Base-by-base conservation (phyloP, 768 basidiomycete species). In the Leucocoprinus sp. region DNA sequence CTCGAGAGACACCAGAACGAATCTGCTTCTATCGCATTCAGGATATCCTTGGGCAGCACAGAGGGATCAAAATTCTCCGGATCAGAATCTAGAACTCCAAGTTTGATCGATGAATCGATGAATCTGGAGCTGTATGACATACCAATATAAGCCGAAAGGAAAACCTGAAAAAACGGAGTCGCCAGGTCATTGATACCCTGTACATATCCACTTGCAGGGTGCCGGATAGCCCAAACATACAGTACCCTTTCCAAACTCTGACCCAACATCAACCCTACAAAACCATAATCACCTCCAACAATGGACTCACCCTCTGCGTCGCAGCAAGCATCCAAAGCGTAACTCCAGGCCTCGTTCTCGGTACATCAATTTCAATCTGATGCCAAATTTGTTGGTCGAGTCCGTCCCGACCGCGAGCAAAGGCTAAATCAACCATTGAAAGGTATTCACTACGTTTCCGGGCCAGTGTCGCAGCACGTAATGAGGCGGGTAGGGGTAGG, bases 161-260 rank as follows among this genome's bases (percentile, higher is more conserved):
- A 99, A 4, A 98, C 90, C 65, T 98, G 88, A 58, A 95, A 97
- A 67, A 99, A 99, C 0, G 96, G 96, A 3, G 91, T 95, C 1
- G 83, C 96, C 27, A 99, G 82, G 61, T 99, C 96, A 62, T 99
- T 98, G 64, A 99, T 99, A 19, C 96, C 96, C 64, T 99, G 96
- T 4, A 99, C 96, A 63, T 99, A 98, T 8, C 96, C 96, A 50
- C 89, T 93, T 3, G 96, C 95, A 0, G 96, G 96, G 68, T 98
- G 96, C 53, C 96, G 80, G 57, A 98, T 96, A 9, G 96, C 96
- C 95, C 96, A 98, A 14, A 99, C 93, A 55, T 98, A 99, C 24
- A 99, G 68, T 49, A 99, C 92, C 41, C 93, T 76, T 65, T 98
- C 96, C 31, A 99, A 69, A 56, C 89, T 82, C 92, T 95, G 64